These are phyloP conservation scores for Yamadazyma diddensiae DNA, from an alignment of 1,139 yeast genomes.

Conservation along the genomic window DNA sequence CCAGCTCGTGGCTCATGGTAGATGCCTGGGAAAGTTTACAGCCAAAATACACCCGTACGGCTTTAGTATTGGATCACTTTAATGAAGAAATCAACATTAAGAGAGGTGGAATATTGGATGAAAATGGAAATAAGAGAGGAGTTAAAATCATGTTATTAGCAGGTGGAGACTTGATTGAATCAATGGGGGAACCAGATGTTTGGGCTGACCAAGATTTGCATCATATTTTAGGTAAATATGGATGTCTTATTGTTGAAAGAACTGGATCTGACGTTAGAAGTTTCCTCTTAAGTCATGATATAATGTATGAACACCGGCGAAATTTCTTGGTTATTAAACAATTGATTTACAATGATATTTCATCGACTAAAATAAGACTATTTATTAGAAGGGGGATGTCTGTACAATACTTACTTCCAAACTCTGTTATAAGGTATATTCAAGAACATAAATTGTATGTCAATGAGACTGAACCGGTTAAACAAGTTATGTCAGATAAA, in stretches of 20 bases:
- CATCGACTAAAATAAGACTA: constrained; percentile 89
- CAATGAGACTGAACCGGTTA: constrained; percentile 88
- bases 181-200: constrained; percentile 99
- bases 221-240: constrained; percentile 92
- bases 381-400: constrained; percentile 95
- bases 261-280: constrained; percentile 95
- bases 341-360: constrained; percentile 91
- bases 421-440: constrained; percentile 89
- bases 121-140: constrained; percentile 75
- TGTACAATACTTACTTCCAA: constrained; percentile 91
- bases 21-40: constrained; percentile 99
- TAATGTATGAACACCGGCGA: constrained; percentile 93
- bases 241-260: constrained; percentile 93
- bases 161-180: constrained; percentile 95
- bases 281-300: constrained; percentile 86
- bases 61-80: constrained; percentile 92
- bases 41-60: constrained; percentile 88
- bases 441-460: constrained; percentile 86
- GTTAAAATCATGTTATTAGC: constrained; percentile 95
- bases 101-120: constrained; percentile 78
- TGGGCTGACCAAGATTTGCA: constrained; percentile 97
- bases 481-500: constrained; percentile 71
- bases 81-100: constrained; percentile 91
- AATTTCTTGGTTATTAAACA: constrained; percentile 94
- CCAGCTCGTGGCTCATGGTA: constrained; percentile 97